A percentile compares a stretch with the other conserved stretches of the same genome.
phyloP scores from a whole-genome alignment of 345 rosid species.

The Acer yangbiense region DNA sequence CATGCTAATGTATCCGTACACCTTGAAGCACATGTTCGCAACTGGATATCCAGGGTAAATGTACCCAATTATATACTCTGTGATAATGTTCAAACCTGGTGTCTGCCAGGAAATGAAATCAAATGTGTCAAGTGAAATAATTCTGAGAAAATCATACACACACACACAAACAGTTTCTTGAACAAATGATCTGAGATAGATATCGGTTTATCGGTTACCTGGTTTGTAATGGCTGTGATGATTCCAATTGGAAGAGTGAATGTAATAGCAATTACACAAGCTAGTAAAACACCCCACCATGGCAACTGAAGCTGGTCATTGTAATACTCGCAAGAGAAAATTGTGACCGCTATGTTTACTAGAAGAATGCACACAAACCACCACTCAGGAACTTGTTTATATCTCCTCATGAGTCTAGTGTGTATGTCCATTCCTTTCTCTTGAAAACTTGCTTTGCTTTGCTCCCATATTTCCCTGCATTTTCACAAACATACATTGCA shows the following conservation, averaged over 20 bases:
- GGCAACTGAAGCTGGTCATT: slow-evolving; percentile 89
- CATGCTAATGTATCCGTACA: slow-evolving; percentile 97
- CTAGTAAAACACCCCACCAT: slow-evolving; percentile 99
- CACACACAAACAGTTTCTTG: no score
- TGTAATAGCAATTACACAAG: slow-evolving; percentile 72
- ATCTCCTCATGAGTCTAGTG: slow-evolving; percentile 72
- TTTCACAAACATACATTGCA: neutral
- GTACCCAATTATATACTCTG: slow-evolving; percentile 93
- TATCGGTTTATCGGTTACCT: slow-evolving; percentile 40
- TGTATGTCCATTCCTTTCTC: slow-evolving; percentile 72
- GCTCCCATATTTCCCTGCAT: slow-evolving; percentile 89
- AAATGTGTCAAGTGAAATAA: neutral
- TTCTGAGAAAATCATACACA: neutral
- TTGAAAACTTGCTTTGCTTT: slow-evolving; percentile 71
- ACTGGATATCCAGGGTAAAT: slow-evolving; percentile 96
- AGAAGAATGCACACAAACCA: slow-evolving; percentile 83
- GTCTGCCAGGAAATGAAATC: slow-evolving; percentile 42
- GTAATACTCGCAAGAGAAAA: slow-evolving; percentile 85
- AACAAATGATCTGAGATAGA: neutral
- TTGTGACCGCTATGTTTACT: slow-evolving; percentile 60
- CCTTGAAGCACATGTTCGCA: slow-evolving; percentile 97
- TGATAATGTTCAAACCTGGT: slow-evolving; percentile 89
- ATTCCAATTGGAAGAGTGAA: slow-evolving; percentile 96
- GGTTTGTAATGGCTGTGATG: slow-evolving; percentile 95
- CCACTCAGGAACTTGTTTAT: slow-evolving; percentile 87